A percentile compares a stretch with the other conserved stretches of the same genome.
Conservation (phyloP, 1,284 basidiomycete species). For the Schizopora paradoxa region DNA sequence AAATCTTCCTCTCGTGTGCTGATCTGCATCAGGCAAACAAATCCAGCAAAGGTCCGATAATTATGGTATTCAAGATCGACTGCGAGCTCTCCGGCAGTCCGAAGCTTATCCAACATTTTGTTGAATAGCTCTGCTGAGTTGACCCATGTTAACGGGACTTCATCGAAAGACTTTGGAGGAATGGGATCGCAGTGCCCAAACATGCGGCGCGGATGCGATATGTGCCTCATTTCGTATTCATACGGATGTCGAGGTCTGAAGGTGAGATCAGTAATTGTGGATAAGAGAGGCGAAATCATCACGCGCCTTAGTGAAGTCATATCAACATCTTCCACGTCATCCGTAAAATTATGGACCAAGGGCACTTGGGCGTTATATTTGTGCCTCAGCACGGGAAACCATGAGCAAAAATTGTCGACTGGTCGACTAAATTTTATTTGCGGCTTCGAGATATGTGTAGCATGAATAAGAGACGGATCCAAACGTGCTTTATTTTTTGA, state of each 20-base stretch:
- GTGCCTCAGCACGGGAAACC: conserved; percentile 57
- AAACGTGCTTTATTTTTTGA: conserved; percentile 35
- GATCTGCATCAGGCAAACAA: conserved; percentile 92
- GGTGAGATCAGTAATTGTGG: conserved; percentile 8
- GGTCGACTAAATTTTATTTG: conserved; percentile 64
- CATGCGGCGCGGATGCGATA: conserved; percentile 65
- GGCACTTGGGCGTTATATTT: conserved; percentile 82
- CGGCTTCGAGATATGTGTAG: conserved; percentile 70
- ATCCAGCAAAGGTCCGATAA: conserved; percentile 79
- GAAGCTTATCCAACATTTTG: conserved; percentile 63
- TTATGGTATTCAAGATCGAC: conserved; percentile 94
- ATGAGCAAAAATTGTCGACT: conserved; percentile 54
- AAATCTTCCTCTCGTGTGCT: conserved; percentile 84
- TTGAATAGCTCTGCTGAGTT: conserved; percentile 53
- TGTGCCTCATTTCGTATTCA: conserved; percentile 71
- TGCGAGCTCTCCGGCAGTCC: conserved; percentile 74
- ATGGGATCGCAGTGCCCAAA: conserved; percentile 49
- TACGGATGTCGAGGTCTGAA: conserved; percentile 61
- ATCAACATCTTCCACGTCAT: conserved; percentile 25
- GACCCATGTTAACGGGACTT: conserved; percentile 74
- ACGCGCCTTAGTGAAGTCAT: conserved; percentile 17
- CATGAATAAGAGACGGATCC: conserved; percentile 63
- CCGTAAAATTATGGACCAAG: conserved; percentile 53
- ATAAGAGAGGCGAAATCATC: conserved; percentile 13
- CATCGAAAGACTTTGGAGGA: conserved; percentile 53